phyloP scores from a whole-genome alignment of 345 rosid genomes.

The Sisymbrium altissimum region DNA sequence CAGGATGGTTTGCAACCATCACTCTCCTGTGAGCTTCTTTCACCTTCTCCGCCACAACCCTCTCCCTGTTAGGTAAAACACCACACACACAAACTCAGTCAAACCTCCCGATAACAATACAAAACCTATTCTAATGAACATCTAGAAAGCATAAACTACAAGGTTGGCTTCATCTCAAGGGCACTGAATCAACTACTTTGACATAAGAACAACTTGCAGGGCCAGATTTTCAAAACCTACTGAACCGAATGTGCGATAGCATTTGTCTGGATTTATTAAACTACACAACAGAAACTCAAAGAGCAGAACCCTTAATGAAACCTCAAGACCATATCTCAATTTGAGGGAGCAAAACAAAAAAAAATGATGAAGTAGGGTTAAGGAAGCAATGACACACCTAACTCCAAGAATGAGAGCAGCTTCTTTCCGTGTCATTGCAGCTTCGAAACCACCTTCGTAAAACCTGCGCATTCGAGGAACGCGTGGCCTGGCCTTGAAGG shows the following conservation, averaged over 20 bases:
- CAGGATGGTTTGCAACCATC: conserved; percentile 92
- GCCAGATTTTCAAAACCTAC: neutral
- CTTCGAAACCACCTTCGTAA: conserved; percentile 86
- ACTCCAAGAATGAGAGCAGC: conserved; percentile 88
- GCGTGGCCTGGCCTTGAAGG: conserved; percentile 73
- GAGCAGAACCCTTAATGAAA: neutral
- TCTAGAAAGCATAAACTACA: neutral
- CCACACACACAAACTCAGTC: conserved; percentile 1
- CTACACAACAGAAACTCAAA: neutral
- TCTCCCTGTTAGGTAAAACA: conserved; percentile 48
- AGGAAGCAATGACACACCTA: conserved; percentile 40
- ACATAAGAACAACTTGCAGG: neutral
- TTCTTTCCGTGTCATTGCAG: conserved; percentile 69
- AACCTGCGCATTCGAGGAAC: conserved; percentile 51
- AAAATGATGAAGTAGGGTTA: neutral
- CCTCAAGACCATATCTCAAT: neutral
- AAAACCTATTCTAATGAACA: neutral
- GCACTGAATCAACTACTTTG: neutral
- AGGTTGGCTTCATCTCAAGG: neutral
- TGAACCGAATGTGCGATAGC: neutral
- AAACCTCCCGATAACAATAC: neutral
- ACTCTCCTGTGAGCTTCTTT: conserved; percentile 88
- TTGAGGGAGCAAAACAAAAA: neutral
- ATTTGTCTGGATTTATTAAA: neutral
- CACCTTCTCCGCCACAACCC: conserved; percentile 59